Conservation (phyloP, 768 basidiomycete species). For the Rhizopogon roseolus region DNA sequence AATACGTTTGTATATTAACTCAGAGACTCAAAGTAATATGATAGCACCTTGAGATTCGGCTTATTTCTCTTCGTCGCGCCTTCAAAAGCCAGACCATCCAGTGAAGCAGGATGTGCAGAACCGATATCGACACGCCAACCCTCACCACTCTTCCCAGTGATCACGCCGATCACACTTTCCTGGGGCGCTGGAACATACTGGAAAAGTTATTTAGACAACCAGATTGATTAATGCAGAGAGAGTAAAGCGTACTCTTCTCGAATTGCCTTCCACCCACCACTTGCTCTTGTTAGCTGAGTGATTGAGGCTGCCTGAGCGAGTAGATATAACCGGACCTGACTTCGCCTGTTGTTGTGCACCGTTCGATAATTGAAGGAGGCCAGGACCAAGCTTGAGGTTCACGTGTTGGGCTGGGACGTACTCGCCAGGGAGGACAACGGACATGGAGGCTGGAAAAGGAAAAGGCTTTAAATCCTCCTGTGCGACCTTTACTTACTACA, state of each 20-base stretch:
- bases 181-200: constrained; percentile 91
- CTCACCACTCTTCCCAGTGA: constrained; percentile 80
- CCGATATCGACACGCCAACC: constrained; percentile 95
- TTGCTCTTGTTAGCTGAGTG: constrained; percentile 69
- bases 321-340: constrained; percentile 41
- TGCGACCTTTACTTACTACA: background rate
- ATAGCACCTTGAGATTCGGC: constrained; percentile 82
- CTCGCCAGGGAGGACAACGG: constrained; percentile 80
- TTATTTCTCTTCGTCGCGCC: constrained; percentile 92
- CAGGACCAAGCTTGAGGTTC: constrained; percentile 85
- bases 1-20: constrained; percentile 4
- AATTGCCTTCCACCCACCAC: constrained; percentile 89
- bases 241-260: constrained; percentile 66
- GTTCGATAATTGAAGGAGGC: constrained; percentile 49
- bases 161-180: constrained; percentile 83
- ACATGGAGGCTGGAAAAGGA: constrained; percentile 32
- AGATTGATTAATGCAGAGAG: background rate
- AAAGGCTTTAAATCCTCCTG: background rate
- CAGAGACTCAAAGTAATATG: background rate
- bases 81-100: constrained; percentile 93
- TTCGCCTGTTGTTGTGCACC: constrained; percentile 27
- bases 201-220: background rate
- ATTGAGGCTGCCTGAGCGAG: constrained; percentile 65
- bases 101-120: constrained; percentile 73
- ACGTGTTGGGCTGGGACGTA: constrained; percentile 65